A percentile compares a stretch with the other conserved stretches of the same genome.
Evolutionary conservation across 2,329 filamentous ascomycete species (phyloP).

Genomic region (Aspergillus japonicus): DNA sequence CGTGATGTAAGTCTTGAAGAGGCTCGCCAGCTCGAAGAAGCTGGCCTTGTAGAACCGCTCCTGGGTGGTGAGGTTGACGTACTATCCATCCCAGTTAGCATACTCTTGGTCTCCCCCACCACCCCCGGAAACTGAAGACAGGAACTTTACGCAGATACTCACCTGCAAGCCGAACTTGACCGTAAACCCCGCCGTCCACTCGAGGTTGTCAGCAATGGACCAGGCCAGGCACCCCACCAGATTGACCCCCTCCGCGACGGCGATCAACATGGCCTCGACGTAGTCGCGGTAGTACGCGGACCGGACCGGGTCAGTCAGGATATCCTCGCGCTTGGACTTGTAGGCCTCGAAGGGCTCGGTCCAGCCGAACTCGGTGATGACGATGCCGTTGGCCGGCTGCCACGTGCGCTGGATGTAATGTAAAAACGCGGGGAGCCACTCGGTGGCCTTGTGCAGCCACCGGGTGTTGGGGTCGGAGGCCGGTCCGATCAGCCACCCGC

Average conservation of each 20-base stretch:
- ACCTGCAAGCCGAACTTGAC: neutral
- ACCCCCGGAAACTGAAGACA: too few species aligned
- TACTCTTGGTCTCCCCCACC: too few species aligned
- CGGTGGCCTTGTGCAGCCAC: neutral
- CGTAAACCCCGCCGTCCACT: neutral
- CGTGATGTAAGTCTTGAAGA: neutral
- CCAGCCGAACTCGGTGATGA: neutral
- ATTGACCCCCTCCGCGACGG: neutral
- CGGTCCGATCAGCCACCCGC: neutral
- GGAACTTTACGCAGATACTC: neutral
- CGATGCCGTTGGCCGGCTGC: neutral
- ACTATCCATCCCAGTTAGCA: neutral
- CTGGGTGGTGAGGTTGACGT: slow-evolving; percentile 1
- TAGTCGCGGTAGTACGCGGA: neutral
- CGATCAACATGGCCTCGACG: neutral
- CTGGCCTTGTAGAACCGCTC: neutral
- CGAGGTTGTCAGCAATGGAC: neutral
- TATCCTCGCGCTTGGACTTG: neutral
- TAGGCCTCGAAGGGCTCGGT: neutral
- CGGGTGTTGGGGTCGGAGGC: neutral
- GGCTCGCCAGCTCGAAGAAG: neutral
- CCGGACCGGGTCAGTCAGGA: neutral
- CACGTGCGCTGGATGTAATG: slow-evolving; percentile 1
- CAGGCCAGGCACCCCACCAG: slow-evolving; percentile 1
- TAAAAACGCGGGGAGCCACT: neutral